phyloP scores from a whole-genome alignment of 192 early-diverging fungal species.

The Geranomyces variabilis region DNA sequence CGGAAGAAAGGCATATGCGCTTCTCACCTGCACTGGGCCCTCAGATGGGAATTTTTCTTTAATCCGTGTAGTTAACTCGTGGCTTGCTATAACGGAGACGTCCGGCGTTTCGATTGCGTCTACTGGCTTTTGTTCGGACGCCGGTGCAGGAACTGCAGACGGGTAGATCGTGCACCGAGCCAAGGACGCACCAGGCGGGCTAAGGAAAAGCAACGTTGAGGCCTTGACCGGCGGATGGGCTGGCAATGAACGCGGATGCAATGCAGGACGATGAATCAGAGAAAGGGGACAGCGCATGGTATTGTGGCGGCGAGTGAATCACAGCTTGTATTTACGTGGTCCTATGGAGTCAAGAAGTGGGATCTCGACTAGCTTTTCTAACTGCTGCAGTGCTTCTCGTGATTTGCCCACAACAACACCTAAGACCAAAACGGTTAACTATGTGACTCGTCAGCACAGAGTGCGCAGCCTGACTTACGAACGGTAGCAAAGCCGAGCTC shows the following conservation, averaged over 20 bases:
- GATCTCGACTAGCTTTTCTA: conserved; percentile 47
- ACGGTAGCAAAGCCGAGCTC: conserved; percentile 74
- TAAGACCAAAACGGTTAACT: background rate
- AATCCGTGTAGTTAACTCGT: no score
- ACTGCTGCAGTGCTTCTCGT: conserved; percentile 51
- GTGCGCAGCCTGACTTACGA: conserved; percentile 33
- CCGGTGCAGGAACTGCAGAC: background rate
- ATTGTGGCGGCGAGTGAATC: background rate
- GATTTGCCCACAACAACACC: conserved; percentile 55
- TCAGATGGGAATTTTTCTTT: no score
- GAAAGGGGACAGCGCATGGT: background rate
- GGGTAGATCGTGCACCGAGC: background rate
- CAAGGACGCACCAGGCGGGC: background rate
- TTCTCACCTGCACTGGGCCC: no score
- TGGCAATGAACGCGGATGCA: background rate
- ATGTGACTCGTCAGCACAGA: background rate
- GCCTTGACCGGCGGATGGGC: background rate
- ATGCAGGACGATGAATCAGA: background rate
- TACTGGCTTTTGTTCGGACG: no score
- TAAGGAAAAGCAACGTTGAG: background rate
- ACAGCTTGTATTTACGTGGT: conserved; percentile 33
- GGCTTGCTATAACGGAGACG: no score
- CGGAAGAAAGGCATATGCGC: no score
- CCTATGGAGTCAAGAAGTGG: conserved; percentile 22
- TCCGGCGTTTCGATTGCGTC: no score